Evolutionary conservation across 768 basidiomycete species (phyloP).

Genomic region (Psilocybe cyanescens): DNA sequence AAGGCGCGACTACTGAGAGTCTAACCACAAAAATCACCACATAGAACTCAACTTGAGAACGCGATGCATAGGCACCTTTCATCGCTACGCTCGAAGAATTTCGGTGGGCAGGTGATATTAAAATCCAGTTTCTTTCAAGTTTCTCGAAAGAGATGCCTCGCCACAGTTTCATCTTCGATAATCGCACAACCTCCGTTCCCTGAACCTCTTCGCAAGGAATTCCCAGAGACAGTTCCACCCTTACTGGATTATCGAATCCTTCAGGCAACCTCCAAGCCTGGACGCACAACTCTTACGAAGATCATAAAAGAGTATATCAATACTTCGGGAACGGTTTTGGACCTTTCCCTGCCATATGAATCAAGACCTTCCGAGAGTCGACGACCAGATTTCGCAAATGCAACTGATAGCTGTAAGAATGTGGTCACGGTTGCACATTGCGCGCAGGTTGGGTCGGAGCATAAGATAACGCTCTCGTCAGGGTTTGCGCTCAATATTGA

Average conservation of each 20-base stretch:
- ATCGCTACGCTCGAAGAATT: background rate
- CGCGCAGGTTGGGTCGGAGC: slow-evolving; percentile 33
- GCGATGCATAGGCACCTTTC: background rate
- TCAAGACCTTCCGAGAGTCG: slow-evolving; percentile 42
- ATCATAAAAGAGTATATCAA: slow-evolving; percentile 49
- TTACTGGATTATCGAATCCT: slow-evolving; percentile 31
- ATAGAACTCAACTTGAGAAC: background rate
- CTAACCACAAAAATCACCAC: background rate
- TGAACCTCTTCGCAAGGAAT: slow-evolving; percentile 8
- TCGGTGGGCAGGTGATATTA: background rate
- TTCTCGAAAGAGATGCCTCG: slow-evolving; percentile 12
- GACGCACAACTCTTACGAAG: slow-evolving; percentile 25
- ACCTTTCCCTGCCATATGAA: slow-evolving; percentile 50
- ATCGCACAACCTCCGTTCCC: slow-evolving; percentile 20
- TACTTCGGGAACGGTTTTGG: slow-evolving; percentile 45
- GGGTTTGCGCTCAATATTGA: slow-evolving; percentile 55
- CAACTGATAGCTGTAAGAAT: slow-evolving; percentile 29
- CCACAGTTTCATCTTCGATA: slow-evolving; percentile 30
- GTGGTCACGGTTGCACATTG: slow-evolving; percentile 60
- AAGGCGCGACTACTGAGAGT: background rate
- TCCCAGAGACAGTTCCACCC: slow-evolving; percentile 14
- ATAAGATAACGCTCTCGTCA: slow-evolving; percentile 56
- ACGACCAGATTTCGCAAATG: slow-evolving; percentile 20
- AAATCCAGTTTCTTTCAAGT: background rate
- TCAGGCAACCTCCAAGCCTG: slow-evolving; percentile 20